A percentile compares a stretch with the other conserved stretches of the same genome.
phyloP scores from a whole-genome alignment of 1,284 basidiomycete genomes.

The Ganoderma leucocontextum region DNA sequence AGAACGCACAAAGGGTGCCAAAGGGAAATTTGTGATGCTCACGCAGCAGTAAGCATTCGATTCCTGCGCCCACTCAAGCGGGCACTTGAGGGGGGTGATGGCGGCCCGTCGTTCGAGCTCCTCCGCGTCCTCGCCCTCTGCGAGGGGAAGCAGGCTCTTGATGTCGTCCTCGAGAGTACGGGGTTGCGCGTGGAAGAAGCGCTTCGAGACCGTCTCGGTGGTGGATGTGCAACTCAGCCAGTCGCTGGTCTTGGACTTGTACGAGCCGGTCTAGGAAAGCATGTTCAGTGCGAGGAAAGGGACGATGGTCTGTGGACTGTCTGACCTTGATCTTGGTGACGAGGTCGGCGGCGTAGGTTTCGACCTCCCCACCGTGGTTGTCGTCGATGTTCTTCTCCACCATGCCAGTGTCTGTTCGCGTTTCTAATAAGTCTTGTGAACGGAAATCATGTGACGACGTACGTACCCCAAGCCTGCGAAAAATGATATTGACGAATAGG shows the following conservation, averaged over 20 bases:
- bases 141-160: slow-evolving; percentile 33
- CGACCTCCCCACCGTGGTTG: slow-evolving; percentile 49
- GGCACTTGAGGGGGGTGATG: slow-evolving; percentile 54
- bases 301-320: background rate
- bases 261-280: slow-evolving; percentile 48
- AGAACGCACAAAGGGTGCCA: background rate
- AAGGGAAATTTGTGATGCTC: slow-evolving; percentile 30
- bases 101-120: slow-evolving; percentile 23
- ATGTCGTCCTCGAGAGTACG: slow-evolving; percentile 46
- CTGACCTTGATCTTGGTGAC: slow-evolving; percentile 46
- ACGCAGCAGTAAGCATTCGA: slow-evolving; percentile 62
- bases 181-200: slow-evolving; percentile 30
- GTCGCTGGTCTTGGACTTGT: slow-evolving; percentile 44
- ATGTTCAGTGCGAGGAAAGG: background rate
- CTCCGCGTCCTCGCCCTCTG: slow-evolving; percentile 15
- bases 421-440: too few species aligned
- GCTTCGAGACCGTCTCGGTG: slow-evolving; percentile 43
- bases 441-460: background rate
- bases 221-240: slow-evolving; percentile 59
- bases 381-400: slow-evolving; percentile 52
- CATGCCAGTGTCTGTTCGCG: slow-evolving; percentile 53
- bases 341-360: slow-evolving; percentile 49
- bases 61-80: slow-evolving; percentile 60
- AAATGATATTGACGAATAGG: background rate
- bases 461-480: slow-evolving; percentile 12